Percentiles rank a stretch among this genome's conserved stretches.
Evolutionary conservation across 2,329 filamentous ascomycete genomes (phyloP).

Genomic region (Sclerotinia spermophila): DNA sequence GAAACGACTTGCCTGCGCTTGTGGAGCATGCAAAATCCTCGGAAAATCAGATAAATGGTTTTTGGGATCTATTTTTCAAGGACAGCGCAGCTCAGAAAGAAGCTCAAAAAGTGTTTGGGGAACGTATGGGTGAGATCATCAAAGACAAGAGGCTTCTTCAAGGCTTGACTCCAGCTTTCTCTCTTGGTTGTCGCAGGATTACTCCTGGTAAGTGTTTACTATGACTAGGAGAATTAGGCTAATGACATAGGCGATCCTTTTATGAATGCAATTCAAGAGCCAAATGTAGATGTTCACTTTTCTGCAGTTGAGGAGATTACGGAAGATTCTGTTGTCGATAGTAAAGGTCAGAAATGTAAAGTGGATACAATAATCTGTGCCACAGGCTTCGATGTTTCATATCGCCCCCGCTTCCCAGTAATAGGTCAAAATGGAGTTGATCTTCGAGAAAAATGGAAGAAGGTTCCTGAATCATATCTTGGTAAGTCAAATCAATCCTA

Average conservation of each 20-base stretch:
- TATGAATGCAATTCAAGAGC: slow-evolving; percentile 47
- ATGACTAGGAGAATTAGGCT: slow-evolving; percentile 24
- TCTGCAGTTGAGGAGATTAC: slow-evolving; percentile 45
- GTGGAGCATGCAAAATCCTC: slow-evolving; percentile 28
- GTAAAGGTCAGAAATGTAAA: slow-evolving; percentile 35
- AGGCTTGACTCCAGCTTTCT: slow-evolving; percentile 40
- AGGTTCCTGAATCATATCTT: slow-evolving; percentile 31
- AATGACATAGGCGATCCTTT: slow-evolving; percentile 44
- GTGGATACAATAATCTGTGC: slow-evolving; percentile 41
- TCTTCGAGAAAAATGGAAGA: slow-evolving; percentile 35
- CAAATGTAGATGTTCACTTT: slow-evolving; percentile 50
- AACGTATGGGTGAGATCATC: slow-evolving; percentile 48
- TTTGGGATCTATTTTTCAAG: slow-evolving; percentile 46
- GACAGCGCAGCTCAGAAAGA: slow-evolving; percentile 41
- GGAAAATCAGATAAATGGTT: slow-evolving; percentile 43
- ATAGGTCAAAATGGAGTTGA: slow-evolving; percentile 30
- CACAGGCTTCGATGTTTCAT: slow-evolving; percentile 38
- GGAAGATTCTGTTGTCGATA: slow-evolving; percentile 44
- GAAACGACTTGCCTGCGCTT: slow-evolving; percentile 38
- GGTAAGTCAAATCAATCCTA: slow-evolving; percentile 3
- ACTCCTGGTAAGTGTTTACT: slow-evolving; percentile 33
- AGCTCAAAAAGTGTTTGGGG: slow-evolving; percentile 40
- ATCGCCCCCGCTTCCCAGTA: slow-evolving; percentile 31
- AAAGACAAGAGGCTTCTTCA: slow-evolving; percentile 48
- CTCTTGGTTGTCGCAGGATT: slow-evolving; percentile 43